Base-by-base conservation (phyloP, 2,329 filamentous ascomycete genomes). In the Sphaerulina vaccinii region DNA sequence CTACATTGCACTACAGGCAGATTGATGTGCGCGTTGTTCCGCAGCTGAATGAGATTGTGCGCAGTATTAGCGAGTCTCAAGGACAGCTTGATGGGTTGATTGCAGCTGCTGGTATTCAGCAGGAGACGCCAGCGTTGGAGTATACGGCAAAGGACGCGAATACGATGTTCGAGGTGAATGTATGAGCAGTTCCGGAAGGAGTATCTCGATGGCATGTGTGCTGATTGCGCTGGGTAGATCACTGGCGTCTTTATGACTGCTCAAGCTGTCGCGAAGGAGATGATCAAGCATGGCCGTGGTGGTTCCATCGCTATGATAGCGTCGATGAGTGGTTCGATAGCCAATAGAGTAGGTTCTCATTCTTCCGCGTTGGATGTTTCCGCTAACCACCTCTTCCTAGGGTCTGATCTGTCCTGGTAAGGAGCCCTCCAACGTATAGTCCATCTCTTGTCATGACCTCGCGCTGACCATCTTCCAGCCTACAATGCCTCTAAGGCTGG, bases 41-140 rank as follows among this genome's bases (percentile, higher is more conserved):
- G 3, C 71, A 76, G 33, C 77, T 96, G 39, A 85, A 91, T 67
- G 75, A 74, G 36, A 79, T 87, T 46, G 77, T 95, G 41, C 76
- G 79, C 58, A 76, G 74, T 9, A 93, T 96, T 58, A 88, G 83
- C 13, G 76, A 83, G 44, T 72, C 80, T 53, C 81, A 90, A 58
- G 86, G 86, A 5, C 81, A 86, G 13, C 72, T 96, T 55, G 89
- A 95, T 65, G 90, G 90, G 0, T 73, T 95, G 49, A 82, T 96
- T 41, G 84, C 85, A 0, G 84, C 84, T 0, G 86, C 85, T 0
- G 85, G 84, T 1, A 87, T 90, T 62, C 88, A 95, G 72, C 87
- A 95, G 70, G 89, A 95, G 72, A 90, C 84, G 0, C 73, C 88
- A 0, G 90, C 91, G 1, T 75, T 96, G 49, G 89, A 95, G 42